Base-by-base conservation (phyloP, 345 rosid genomes). In the Pistacia vera region DNA sequence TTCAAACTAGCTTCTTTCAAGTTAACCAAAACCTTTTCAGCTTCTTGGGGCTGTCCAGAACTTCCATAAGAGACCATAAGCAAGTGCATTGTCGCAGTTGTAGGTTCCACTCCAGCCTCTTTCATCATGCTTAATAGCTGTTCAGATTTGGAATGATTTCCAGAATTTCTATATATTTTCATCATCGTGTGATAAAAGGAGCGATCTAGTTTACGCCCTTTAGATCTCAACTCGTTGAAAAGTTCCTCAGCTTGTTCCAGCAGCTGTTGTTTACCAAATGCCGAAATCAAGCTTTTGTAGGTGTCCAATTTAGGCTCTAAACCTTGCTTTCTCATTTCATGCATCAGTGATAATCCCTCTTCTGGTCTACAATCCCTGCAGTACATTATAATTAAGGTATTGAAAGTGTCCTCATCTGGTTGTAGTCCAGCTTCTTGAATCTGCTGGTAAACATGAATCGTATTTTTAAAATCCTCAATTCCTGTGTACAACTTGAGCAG, bases 31-130 rank as follows among this genome's bases (percentile, higher is more conserved):
- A 95, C 92, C 58, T 89, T 88, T 79, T 93, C 99, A 52, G 98
- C 97, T 83, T 93, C 93, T 76, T 86, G 84, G 49, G 99, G 99
- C 74, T 88, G 86, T 70, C 98, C 97, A 64, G 96, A 87, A 80
- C 94, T 83, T 56, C 99, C 88, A 88, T 95, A 92, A 52, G 97
- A 91, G 57, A 92, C 88, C 97, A 95, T 93, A 72, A 95, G 94
- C 85, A 95, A 81, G 86, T 95, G 99, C 99, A 93, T 92, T 76
- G 99, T 93, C 63, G 99, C 92, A 81, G 84, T 77, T 33, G 83
- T 87, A 58, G 97, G 97, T 72, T 88, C 96, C 52, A 93, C 83
- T 74, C 99, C 98, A 11, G 91, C 90, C 79, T 79, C 90, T 79
- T 89, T 90, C 98, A 95, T 95, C 90, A 86, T 76, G 73, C 81